Conservation (phyloP, 192 early-diverging fungal species). For the Coemansia sp. region DNA sequence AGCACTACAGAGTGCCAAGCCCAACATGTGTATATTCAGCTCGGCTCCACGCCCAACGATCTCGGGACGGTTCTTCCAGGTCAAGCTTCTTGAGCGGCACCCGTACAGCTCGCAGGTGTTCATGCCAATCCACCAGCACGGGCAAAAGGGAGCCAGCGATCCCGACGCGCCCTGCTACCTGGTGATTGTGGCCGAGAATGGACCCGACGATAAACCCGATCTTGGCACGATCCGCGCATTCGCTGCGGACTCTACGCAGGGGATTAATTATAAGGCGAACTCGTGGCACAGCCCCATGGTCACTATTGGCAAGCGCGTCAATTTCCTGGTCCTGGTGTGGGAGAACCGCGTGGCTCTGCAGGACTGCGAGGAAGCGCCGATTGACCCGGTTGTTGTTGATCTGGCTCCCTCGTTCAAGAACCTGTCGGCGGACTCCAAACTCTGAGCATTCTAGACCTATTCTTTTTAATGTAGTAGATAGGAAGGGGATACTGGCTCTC, state of each 20-base stretch:
- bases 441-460: slow-evolving; percentile 12
- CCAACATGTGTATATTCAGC: slow-evolving; percentile 75
- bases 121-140: slow-evolving; percentile 67
- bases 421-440: slow-evolving; percentile 24
- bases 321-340: slow-evolving; percentile 76
- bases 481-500: background rate
- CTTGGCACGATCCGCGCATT: slow-evolving; percentile 73
- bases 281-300: slow-evolving; percentile 94
- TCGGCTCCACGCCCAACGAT: slow-evolving; percentile 41
- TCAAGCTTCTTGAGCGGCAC: slow-evolving; percentile 82
- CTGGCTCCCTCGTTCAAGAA: slow-evolving; percentile 46
- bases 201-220: slow-evolving; percentile 70
- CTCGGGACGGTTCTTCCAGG: slow-evolving; percentile 54
- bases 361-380: slow-evolving; percentile 69
- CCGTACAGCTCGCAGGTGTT: slow-evolving; percentile 82
- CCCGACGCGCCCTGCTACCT: slow-evolving; percentile 60
- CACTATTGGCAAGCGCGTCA: slow-evolving; percentile 60
- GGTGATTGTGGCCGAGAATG: slow-evolving; percentile 79
- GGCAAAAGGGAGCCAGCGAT: slow-evolving; percentile 13
- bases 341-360: slow-evolving; percentile 73
- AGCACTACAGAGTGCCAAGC: slow-evolving; percentile 37
- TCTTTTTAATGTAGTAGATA: too few species aligned
- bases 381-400: slow-evolving; percentile 34
- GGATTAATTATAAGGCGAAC: slow-evolving; percentile 78
- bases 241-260: slow-evolving; percentile 68